Base-by-base conservation (phyloP, 768 basidiomycete species). In the Mycena metata region DNA sequence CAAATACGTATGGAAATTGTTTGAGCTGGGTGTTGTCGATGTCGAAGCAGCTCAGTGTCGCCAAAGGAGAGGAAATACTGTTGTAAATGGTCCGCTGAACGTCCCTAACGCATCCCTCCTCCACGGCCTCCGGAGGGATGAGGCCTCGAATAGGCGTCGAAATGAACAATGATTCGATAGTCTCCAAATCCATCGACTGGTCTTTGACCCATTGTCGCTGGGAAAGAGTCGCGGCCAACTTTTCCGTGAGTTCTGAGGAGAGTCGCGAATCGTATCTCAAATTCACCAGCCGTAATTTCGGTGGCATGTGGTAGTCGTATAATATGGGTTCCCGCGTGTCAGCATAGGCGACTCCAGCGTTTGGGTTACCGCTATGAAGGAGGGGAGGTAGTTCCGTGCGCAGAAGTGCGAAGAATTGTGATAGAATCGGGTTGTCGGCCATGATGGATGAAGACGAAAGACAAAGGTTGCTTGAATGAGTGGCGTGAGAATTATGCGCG, bases 301-400 rank as follows among this genome's bases (percentile, higher is more conserved):
- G 43, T 67, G 60, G 59, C 66, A 67, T 61, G 21, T 67, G 66
- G 42, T 61, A 60, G 17, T 67, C 66, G 19, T 67, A 67, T 33
- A 2, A 10, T 19, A 56, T 62, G 23, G 59, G 59, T 21, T 16
- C 36, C 24, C 54, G 49, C 46, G 52, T 67, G 16, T 36, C 36
- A 9, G 45, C n/a, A 39, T 57, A 42, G 4, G 23, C 33, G 24
- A 45, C 36, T 36, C 36, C 36, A 36, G 6, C 6, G 7, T 36
- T 43, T n/a, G 55, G 59, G 1, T 11, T 12, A 0, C 41, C 13
- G 35, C 65, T 58, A 12, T 16, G 15, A 0, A 55, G 19, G 9
- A 66, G 57, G 1, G 58, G 50, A 2, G 23, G 9, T 3, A 60
- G 39, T 6, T 19, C 9, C 1, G 50, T 36, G 12, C 21, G 5